Evolutionary conservation across 2,329 filamentous ascomycete species (phyloP).

Genomic region (Lasiodiplodia hormozganensis): DNA sequence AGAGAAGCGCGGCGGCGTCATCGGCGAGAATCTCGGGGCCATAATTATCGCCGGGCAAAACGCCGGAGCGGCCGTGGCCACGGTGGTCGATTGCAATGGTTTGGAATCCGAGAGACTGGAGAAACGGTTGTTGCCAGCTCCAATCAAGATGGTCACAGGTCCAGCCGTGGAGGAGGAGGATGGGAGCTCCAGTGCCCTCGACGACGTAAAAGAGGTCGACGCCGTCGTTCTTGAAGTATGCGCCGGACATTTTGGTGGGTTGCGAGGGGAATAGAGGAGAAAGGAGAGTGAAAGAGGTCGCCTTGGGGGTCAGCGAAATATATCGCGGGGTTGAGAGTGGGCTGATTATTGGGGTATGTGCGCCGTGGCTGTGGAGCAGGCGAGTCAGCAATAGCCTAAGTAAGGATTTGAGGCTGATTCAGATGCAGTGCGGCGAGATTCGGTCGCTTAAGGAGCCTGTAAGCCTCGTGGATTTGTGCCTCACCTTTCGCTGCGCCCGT

Average conservation of each 20-base stretch:
- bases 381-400: background rate
- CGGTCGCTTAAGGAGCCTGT: too few relatives aligned
- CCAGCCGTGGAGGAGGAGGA: slow-evolving; percentile 78
- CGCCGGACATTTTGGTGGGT: background rate
- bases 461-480: too few relatives aligned
- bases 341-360: slow-evolving; percentile 5
- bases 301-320: background rate
- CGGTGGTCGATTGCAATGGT: slow-evolving; percentile 36
- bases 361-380: slow-evolving; percentile 2
- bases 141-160: slow-evolving; percentile 38
- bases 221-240: slow-evolving; percentile 28
- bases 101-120: slow-evolving; percentile 31
- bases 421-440: too few relatives aligned
- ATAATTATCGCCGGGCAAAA: slow-evolving; percentile 30
- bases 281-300: background rate
- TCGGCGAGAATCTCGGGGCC: slow-evolving; percentile 25
- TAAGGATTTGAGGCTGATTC: background rate
- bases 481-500: too few relatives aligned
- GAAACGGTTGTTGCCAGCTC: slow-evolving; percentile 34
- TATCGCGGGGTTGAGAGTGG: background rate
- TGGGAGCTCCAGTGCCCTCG: slow-evolving; percentile 67
- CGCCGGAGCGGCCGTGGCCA: slow-evolving; percentile 35
- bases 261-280: background rate
- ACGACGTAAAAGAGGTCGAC: slow-evolving; percentile 49
- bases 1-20: slow-evolving; percentile 32